Conservation (phyloP, 306 rosid species). For the Trifolium fragiferum region DNA sequence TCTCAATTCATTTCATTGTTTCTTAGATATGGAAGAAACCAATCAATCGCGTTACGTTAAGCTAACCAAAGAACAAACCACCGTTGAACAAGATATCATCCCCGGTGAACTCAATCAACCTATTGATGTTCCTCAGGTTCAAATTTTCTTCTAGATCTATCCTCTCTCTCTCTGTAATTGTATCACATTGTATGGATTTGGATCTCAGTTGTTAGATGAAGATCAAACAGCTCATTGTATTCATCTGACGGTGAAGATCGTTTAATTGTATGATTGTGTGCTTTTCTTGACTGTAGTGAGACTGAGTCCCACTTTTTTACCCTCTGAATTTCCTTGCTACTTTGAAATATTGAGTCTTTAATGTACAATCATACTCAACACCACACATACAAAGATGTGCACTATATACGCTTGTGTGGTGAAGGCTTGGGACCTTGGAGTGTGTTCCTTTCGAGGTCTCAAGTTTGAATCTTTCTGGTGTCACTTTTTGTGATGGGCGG, state of each 20-base stretch:
- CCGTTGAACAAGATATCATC: constrained; percentile 77
- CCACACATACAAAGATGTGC: too few species aligned
- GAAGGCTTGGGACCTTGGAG: too few species aligned
- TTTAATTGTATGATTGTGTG: too few species aligned
- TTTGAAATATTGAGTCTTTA: neutral
- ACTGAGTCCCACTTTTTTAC: neutral
- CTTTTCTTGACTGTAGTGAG: too few species aligned
- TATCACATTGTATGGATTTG: constrained; percentile 9
- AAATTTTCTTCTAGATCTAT: neutral
- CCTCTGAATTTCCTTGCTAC: neutral
- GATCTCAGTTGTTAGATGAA: neutral
- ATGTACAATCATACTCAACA: neutral
- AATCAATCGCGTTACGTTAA: constrained; percentile 84
- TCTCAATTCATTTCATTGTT: neutral
- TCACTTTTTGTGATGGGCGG: too few species aligned
- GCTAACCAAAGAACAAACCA: constrained; percentile 77
- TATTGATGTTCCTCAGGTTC: constrained; percentile 88
- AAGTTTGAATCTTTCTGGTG: too few species aligned
- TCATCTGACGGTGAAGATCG: too few species aligned
- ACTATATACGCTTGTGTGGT: too few species aligned
- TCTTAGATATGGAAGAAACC: constrained; percentile 78
- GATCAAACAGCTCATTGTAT: neutral
- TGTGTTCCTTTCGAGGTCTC: too few species aligned
- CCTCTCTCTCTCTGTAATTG: neutral
- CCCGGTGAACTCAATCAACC: constrained; percentile 99